Percentiles rank a stretch among this genome's conserved stretches.
Evolutionary conservation across 225 moss, liverwort and hornwort species (phyloP).

Genomic region (Pseudoscleropodium purum): DNA sequence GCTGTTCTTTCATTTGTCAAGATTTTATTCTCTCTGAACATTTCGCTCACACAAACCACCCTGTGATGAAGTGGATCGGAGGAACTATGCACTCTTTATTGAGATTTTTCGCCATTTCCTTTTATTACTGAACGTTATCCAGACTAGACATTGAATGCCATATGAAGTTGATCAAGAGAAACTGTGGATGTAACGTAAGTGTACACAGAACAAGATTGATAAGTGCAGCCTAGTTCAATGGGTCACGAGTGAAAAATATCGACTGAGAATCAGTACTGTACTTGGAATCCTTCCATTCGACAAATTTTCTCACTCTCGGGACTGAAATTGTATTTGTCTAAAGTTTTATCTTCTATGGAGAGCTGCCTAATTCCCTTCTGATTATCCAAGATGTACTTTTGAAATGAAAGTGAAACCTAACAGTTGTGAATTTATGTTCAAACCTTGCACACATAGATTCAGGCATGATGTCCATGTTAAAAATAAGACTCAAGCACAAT

Average conservation of each 20-base stretch:
- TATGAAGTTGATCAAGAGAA: not conserved
- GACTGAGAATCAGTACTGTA: too few species aligned
- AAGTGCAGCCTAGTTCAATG: too few species aligned
- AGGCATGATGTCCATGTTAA: not conserved
- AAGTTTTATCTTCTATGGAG: too few species aligned
- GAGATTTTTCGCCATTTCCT: not conserved
- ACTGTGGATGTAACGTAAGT: not conserved
- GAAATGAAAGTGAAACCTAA: not conserved
- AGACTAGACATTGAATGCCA: not conserved
- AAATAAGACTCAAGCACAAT: not conserved
- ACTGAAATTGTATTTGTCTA: not conserved
- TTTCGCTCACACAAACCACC: not conserved
- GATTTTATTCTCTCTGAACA: not conserved
- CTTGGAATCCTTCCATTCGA: not conserved
- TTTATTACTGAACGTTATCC: not conserved
- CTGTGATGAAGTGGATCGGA: not conserved
- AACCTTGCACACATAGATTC: not conserved
- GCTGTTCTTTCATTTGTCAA: not conserved
- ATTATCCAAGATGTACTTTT: not conserved
- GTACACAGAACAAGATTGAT: not conserved
- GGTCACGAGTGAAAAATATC: too few species aligned
- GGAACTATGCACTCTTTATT: not conserved
- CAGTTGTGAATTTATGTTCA: not conserved
- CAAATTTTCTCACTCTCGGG: not conserved
- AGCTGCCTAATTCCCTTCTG: not conserved